Evolutionary conservation across 805 yeast species (phyloP).

Genomic region (Pichia membranifaciens): DNA sequence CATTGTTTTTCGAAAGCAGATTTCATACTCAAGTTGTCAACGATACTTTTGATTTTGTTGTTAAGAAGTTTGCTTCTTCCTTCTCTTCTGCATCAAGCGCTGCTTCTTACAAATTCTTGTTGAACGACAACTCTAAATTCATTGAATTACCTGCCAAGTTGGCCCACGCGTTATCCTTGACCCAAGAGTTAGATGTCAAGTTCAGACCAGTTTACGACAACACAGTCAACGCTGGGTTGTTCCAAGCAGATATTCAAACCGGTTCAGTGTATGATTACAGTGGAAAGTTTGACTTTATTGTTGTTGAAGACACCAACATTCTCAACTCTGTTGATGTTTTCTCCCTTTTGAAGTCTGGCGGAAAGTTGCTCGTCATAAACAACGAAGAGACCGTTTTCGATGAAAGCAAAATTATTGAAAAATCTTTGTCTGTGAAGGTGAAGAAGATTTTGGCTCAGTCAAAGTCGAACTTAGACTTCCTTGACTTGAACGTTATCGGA

Average conservation of each 20-base stretch:
- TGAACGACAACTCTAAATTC: slow-evolving; percentile 55
- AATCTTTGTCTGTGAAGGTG: slow-evolving; percentile 47
- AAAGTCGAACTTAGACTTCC: slow-evolving; percentile 44
- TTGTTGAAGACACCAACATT: slow-evolving; percentile 56
- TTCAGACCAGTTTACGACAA: slow-evolving; percentile 70
- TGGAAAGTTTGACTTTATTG: slow-evolving; percentile 56
- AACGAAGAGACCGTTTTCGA: slow-evolving; percentile 35
- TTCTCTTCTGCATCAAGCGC: slow-evolving; percentile 31
- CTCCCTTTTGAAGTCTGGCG: slow-evolving; percentile 51
- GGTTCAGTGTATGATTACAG: slow-evolving; percentile 28
- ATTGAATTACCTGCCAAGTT: slow-evolving; percentile 55
- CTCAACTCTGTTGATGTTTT: slow-evolving; percentile 56
- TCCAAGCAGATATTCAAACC: slow-evolving; percentile 54
- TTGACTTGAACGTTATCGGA: slow-evolving; percentile 60
- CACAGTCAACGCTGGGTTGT: slow-evolving; percentile 62
- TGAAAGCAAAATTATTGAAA: slow-evolving; percentile 41
- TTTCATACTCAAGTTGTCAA: slow-evolving; percentile 42
- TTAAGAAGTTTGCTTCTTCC: slow-evolving; percentile 23
- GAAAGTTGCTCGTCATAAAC: slow-evolving; percentile 45
- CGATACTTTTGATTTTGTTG: slow-evolving; percentile 34
- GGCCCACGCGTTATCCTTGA: slow-evolving; percentile 65
- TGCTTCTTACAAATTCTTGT: slow-evolving; percentile 55
- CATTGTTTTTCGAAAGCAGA: slow-evolving; percentile 50
- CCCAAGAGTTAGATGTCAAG: slow-evolving; percentile 44
- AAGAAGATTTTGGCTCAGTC: slow-evolving; percentile 49